Evolutionary conservation across 495 filamentous ascomycete genomes (phyloP).

Genomic region (Podospora pseudocomata): DNA sequence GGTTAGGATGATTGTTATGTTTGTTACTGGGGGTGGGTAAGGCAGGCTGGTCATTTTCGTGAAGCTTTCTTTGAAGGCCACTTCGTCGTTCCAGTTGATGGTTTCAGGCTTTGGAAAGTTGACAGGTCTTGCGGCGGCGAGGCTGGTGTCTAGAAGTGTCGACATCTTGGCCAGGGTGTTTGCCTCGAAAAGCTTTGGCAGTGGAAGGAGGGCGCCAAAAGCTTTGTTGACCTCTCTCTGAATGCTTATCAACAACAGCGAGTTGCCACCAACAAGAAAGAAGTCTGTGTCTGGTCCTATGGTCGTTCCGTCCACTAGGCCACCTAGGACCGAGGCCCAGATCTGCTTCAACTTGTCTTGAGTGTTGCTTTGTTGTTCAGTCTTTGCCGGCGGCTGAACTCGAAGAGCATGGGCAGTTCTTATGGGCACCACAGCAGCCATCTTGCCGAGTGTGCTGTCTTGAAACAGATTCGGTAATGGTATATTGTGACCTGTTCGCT

Average conservation of each 20-base stretch:
- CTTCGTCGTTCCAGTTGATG: conserved; percentile 17
- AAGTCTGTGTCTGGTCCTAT: conserved; percentile 22
- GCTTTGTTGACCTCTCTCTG: conserved; percentile 16
- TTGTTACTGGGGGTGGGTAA: neutral
- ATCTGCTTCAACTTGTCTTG: conserved; percentile 24
- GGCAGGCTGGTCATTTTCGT: neutral
- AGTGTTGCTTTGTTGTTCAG: neutral
- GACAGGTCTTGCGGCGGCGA: neutral
- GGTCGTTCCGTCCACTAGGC: conserved; percentile 6
- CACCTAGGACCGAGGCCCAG: conserved; percentile 30
- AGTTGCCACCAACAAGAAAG: conserved; percentile 31
- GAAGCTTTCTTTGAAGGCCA: conserved; percentile 1
- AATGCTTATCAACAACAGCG: conserved; percentile 22
- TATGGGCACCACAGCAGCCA: conserved; percentile 15
- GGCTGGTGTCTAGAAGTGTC: neutral
- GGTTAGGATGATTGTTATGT: conserved; percentile 25
- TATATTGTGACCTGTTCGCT: neutral
- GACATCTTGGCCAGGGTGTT: conserved; percentile 25
- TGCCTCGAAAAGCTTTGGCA: conserved; percentile 19
- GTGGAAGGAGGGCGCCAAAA: conserved; percentile 7
- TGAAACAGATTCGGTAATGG: conserved; percentile 20
- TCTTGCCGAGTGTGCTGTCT: conserved; percentile 15
- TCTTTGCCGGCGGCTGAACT: neutral
- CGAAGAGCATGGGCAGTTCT: neutral
- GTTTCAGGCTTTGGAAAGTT: neutral